Conservation (phyloP, 2,329 filamentous ascomycete genomes). For the Nothophaeocryptopus gaeumannii region DNA sequence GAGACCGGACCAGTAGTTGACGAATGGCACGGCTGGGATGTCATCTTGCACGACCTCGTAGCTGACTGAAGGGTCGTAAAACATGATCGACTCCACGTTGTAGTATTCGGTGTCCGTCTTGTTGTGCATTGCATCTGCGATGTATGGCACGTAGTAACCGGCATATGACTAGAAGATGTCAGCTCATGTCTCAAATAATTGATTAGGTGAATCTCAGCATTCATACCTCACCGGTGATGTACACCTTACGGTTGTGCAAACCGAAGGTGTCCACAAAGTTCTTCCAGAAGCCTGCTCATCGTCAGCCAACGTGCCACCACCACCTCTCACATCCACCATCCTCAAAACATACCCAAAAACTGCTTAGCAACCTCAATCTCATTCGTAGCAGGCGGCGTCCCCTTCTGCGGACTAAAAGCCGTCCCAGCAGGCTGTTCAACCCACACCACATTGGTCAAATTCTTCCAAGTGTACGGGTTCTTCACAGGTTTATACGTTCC, state of each 20-base stretch:
- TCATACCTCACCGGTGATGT: slow-evolving; percentile 63
- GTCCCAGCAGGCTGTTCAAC: slow-evolving; percentile 46
- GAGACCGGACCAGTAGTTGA: slow-evolving; percentile 59
- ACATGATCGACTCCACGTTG: slow-evolving; percentile 65
- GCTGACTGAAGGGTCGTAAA: slow-evolving; percentile 68
- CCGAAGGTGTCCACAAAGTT: slow-evolving; percentile 51
- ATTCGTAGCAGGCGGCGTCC: slow-evolving; percentile 37
- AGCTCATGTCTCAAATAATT: too few relatives aligned
- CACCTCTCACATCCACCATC: slow-evolving; percentile 35
- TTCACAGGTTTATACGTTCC: slow-evolving; percentile 42
- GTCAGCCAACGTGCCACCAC: slow-evolving; percentile 5
- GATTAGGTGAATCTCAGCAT: slow-evolving; percentile 23
- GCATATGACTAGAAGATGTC: background rate
- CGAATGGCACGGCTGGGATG: slow-evolving; percentile 55
- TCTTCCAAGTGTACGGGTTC: slow-evolving; percentile 52
- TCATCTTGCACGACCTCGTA: slow-evolving; percentile 52
- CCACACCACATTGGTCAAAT: slow-evolving; percentile 48
- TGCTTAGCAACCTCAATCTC: slow-evolving; percentile 41
- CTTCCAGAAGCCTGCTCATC: slow-evolving; percentile 48
- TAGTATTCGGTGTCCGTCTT: slow-evolving; percentile 64
- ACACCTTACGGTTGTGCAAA: slow-evolving; percentile 54
- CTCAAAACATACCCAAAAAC: slow-evolving; percentile 33
- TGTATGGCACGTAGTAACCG: slow-evolving; percentile 59
- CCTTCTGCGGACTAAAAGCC: slow-evolving; percentile 35
- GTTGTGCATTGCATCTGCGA: slow-evolving; percentile 70